Evolutionary conservation across 169 alveolate species (phyloP).

Genomic region (Amoebophrya sp.): DNA sequence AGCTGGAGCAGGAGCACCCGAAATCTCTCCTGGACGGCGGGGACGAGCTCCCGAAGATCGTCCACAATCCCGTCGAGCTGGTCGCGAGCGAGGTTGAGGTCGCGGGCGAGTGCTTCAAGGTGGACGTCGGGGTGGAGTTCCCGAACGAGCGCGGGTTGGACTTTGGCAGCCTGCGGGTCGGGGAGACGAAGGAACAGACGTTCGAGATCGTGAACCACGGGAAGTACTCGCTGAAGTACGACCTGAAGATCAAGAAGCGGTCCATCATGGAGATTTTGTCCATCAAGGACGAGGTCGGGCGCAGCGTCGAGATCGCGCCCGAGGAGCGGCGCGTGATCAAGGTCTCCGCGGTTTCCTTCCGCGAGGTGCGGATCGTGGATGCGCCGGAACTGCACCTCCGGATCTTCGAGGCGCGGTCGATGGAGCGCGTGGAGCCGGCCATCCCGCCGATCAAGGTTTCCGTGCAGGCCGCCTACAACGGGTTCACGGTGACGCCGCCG

Average conservation of each 20-base stretch:
- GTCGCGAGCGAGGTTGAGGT: slow-evolving; percentile 69
- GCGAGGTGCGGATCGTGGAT: slow-evolving; percentile 52
- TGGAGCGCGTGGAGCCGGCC: slow-evolving; percentile 57
- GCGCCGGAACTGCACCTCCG: slow-evolving; percentile 59
- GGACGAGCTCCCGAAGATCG: slow-evolving; percentile 51
- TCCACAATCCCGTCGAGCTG: slow-evolving; percentile 44
- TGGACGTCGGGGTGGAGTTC: slow-evolving; percentile 60
- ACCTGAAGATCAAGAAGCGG: slow-evolving; percentile 37
- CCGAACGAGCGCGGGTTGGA: slow-evolving; percentile 60
- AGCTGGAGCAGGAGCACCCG: background rate
- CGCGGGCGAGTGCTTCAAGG: slow-evolving; percentile 72
- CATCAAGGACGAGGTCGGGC: slow-evolving; percentile 18
- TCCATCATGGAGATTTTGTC: slow-evolving; percentile 14
- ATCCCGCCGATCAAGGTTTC: slow-evolving; percentile 39
- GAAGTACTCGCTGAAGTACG: slow-evolving; percentile 60
- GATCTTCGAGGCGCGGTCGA: slow-evolving; percentile 65
- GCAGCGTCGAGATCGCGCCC: slow-evolving; percentile 34
- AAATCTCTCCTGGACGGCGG: slow-evolving; percentile 46
- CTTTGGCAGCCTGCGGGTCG: slow-evolving; percentile 76
- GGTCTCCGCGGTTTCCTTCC: slow-evolving; percentile 50
- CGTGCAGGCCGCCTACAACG: slow-evolving; percentile 69
- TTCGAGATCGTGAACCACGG: slow-evolving; percentile 64
- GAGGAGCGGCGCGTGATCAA: slow-evolving; percentile 53
- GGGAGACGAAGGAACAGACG: slow-evolving; percentile 62
- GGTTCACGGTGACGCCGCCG: slow-evolving; percentile 69